Evolutionary conservation across 805 yeast species (phyloP).

Genomic region (Zygosaccharomyces kombuchaensis): DNA sequence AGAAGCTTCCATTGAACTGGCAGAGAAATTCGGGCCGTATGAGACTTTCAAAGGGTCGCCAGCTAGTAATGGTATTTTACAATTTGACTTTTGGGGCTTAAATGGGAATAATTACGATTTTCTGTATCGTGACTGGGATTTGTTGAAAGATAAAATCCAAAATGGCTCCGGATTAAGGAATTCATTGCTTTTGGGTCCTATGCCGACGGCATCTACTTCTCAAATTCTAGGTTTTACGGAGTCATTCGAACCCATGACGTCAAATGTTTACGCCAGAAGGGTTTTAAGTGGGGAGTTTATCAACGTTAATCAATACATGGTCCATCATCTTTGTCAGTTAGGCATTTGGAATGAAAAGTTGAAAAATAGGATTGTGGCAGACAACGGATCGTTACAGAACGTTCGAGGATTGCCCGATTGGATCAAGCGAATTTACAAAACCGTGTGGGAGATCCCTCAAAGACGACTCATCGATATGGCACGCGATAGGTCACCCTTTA

Average conservation of each 20-base stretch:
- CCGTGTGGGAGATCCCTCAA: conserved; percentile 96
- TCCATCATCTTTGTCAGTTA: conserved; percentile 74
- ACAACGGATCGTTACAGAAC: conserved; percentile 81
- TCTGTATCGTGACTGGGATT: conserved; percentile 78
- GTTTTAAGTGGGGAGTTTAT: conserved; percentile 93
- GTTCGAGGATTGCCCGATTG: conserved; percentile 71
- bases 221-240: conserved; percentile 92
- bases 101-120: conserved; percentile 37
- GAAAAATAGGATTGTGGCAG: conserved; percentile 70
- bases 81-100: conserved; percentile 77
- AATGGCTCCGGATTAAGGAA: conserved; percentile 70
- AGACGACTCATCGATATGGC: conserved; percentile 79
- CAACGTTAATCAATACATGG: conserved; percentile 80
- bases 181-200: conserved; percentile 85
- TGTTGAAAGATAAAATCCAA: conserved; percentile 51
- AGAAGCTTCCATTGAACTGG: conserved; percentile 80
- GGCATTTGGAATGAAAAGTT: conserved; percentile 79
- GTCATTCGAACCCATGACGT: conserved; percentile 94
- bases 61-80: conserved; percentile 75
- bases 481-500: conserved; percentile 72
- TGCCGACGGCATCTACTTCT: conserved; percentile 98
- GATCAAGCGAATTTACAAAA: conserved; percentile 74
- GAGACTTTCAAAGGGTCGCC: conserved; percentile 79
- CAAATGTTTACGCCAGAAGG: conserved; percentile 86
- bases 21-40: conserved; percentile 63